phyloP scores from a whole-genome alignment of 1,284 basidiomycete genomes.

The Puccinia hordei region DNA sequence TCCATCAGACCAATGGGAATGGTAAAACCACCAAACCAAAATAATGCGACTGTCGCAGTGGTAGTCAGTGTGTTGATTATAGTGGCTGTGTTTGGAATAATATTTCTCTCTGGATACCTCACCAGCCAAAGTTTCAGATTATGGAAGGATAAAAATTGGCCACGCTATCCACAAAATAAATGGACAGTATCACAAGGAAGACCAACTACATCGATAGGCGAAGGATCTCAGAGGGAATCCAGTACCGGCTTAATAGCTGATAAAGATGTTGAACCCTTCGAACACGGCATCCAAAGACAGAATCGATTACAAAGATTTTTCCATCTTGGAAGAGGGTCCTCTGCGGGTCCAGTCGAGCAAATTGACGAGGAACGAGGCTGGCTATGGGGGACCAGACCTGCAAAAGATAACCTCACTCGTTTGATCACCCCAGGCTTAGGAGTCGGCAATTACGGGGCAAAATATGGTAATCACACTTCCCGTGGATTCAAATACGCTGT shows the following conservation, averaged over 20 bases:
- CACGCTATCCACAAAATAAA: neutral
- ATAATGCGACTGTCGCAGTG: neutral
- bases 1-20: neutral
- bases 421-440: conserved; percentile 26
- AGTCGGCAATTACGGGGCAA: conserved; percentile 27
- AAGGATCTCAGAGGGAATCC: conserved; percentile 7
- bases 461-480: neutral
- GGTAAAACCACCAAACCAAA: neutral
- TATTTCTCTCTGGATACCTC: conserved; percentile 2
- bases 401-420: conserved; percentile 22
- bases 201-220: neutral
- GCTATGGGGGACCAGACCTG: conserved; percentile 27
- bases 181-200: conserved; percentile 12
- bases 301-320: conserved; percentile 13
- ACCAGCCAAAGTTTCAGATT: conserved; percentile 27
- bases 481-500: conserved; percentile 20
- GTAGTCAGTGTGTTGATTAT: neutral
- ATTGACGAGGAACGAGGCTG: conserved; percentile 41
- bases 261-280: neutral
- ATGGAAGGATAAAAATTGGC: conserved; percentile 10
- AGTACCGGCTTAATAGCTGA: conserved; percentile 1
- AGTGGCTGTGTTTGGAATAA: conserved; percentile 3
- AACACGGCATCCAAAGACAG: conserved; percentile 13
- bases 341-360: conserved; percentile 10
- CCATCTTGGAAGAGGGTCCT: neutral